Conservation (phyloP, 2,329 filamentous ascomycete species). For the Bipolaris oryzae region DNA sequence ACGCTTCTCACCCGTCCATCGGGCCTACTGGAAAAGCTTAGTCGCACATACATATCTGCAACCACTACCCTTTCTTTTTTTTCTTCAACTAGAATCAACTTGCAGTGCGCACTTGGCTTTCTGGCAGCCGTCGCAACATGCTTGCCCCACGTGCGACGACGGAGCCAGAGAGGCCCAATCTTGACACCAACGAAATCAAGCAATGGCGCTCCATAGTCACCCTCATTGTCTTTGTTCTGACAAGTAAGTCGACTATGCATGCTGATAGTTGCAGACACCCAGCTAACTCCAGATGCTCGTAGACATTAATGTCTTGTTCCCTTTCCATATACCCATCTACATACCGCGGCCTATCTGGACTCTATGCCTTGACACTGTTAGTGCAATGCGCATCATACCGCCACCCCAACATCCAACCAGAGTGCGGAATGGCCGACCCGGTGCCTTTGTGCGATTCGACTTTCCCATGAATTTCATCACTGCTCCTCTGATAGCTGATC, state of each 20-base stretch:
- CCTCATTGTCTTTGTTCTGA: slow-evolving; percentile 70
- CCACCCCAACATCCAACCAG: slow-evolving; percentile 41
- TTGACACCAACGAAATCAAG: slow-evolving; percentile 63
- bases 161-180: slow-evolving; percentile 13
- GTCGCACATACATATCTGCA: background rate
- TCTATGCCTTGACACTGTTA: slow-evolving; percentile 53
- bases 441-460: slow-evolving; percentile 57
- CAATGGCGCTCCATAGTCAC: slow-evolving; percentile 74
- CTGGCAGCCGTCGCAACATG: slow-evolving; percentile 6
- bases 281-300: background rate
- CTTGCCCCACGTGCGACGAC: slow-evolving; percentile 13
- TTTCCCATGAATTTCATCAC: slow-evolving; percentile 75
- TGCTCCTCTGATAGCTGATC: slow-evolving; percentile 71
- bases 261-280: background rate
- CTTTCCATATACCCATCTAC: slow-evolving; percentile 68
- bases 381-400: slow-evolving; percentile 60
- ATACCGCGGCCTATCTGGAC: slow-evolving; percentile 61
- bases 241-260: slow-evolving; percentile 62
- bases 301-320: slow-evolving; percentile 74
- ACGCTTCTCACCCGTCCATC: slow-evolving; percentile 6
- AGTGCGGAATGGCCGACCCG: slow-evolving; percentile 35
- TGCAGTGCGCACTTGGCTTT: background rate
- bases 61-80: background rate
- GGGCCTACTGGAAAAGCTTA: slow-evolving; percentile 10
- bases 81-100: background rate